These are phyloP conservation scores for Allodekkera sacchari DNA, from an alignment of 805 yeast genomes.

Conservation along the genomic window DNA sequence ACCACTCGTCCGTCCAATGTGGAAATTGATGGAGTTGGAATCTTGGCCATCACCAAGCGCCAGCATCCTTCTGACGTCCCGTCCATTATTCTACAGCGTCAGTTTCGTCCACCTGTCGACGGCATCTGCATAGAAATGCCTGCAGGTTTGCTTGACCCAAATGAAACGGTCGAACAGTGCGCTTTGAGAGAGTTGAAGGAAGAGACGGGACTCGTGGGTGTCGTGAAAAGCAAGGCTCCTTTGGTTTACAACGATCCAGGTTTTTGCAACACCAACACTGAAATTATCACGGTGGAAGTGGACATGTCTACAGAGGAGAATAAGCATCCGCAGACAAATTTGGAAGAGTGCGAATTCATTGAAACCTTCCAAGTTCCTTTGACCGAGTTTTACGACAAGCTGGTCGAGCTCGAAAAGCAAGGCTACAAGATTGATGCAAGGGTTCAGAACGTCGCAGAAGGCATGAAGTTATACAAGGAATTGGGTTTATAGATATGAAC, in stretches of 20 bases:
- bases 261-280: constrained; percentile 81
- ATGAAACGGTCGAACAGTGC: constrained; percentile 67
- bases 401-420: constrained; percentile 44
- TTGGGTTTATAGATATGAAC: constrained; percentile 1
- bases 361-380: constrained; percentile 77
- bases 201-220: constrained; percentile 89
- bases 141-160: constrained; percentile 87
- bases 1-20: constrained; percentile 58
- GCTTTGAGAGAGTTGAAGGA: constrained; percentile 85
- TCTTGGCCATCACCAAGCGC: constrained; percentile 56
- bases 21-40: constrained; percentile 84
- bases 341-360: constrained; percentile 89
- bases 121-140: constrained; percentile 91
- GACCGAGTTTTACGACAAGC: constrained; percentile 41
- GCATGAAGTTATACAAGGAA: constrained; percentile 23
- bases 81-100: constrained; percentile 63
- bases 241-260: constrained; percentile 44
- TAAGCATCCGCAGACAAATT: constrained; percentile 55
- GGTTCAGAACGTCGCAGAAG: constrained; percentile 79
- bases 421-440: constrained; percentile 84
- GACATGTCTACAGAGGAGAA: constrained; percentile 65
- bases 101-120: constrained; percentile 86
- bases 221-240: constrained; percentile 16
- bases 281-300: constrained; percentile 67
- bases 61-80: constrained; percentile 30